Evolutionary conservation across 352 stramenopile species (phyloP).

Genomic region (Pythium phragmiticola): DNA sequence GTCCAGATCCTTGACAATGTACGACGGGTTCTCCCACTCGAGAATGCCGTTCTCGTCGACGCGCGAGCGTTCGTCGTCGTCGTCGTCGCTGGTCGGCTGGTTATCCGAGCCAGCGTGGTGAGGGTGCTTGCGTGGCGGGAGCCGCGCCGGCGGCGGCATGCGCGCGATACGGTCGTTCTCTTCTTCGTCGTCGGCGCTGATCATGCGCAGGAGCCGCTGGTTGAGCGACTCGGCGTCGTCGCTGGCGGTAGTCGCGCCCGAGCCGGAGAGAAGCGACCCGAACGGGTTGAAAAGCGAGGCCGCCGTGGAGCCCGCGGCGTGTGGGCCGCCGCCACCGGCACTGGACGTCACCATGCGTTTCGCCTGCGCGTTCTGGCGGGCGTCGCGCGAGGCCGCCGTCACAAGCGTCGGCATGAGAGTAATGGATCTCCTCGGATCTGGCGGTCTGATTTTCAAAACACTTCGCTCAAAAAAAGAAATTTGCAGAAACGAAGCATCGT

Average conservation of each 20-base stretch:
- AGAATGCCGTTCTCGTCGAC: slow-evolving; percentile 30
- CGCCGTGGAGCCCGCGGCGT: background rate
- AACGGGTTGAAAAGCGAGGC: slow-evolving; percentile 22
- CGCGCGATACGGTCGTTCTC: slow-evolving; percentile 24
- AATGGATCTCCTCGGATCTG: background rate
- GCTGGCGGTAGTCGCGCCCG: background rate
- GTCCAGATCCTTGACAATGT: slow-evolving; percentile 81
- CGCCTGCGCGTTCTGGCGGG: background rate
- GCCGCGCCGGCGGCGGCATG: background rate
- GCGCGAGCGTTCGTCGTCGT: background rate
- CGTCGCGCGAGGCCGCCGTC: slow-evolving; percentile 1
- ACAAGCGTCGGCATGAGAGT: slow-evolving; percentile 21
- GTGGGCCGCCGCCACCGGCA: background rate
- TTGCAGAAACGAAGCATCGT: slow-evolving; percentile 12
- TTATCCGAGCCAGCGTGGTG: slow-evolving; percentile 1
- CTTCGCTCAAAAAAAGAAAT: slow-evolving; percentile 6
- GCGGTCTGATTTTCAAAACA: slow-evolving; percentile 8
- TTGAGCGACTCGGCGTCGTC: slow-evolving; percentile 1
- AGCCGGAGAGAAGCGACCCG: background rate
- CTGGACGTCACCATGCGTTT: background rate
- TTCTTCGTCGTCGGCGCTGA: slow-evolving; percentile 26
- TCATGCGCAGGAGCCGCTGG: slow-evolving; percentile 21
- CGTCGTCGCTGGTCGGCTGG: slow-evolving; percentile 1
- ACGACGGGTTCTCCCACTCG: slow-evolving; percentile 78
- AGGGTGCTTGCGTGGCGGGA: background rate